Evolutionary conservation across 2,329 filamentous ascomycete genomes (phyloP).

Genomic region (Cladorrhinum sp.): DNA sequence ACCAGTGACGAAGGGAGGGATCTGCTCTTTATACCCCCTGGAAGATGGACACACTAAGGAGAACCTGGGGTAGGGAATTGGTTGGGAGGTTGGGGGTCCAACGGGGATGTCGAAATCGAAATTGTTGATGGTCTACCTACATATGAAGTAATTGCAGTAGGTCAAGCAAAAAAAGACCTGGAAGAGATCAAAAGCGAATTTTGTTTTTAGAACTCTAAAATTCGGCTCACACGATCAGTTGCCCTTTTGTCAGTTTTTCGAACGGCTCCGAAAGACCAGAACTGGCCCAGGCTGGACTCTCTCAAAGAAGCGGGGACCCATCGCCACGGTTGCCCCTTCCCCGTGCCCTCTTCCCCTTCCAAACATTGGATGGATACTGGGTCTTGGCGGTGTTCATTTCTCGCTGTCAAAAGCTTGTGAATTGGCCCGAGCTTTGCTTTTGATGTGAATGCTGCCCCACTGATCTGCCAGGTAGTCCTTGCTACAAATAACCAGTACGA

Average conservation of each 20-base stretch:
- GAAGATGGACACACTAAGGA: not conserved
- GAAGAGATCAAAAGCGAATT: not conserved
- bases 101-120: not conserved
- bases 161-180: not conserved
- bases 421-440: not conserved
- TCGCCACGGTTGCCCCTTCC: constrained; percentile 4
- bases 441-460: not conserved
- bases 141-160: not conserved
- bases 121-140: not conserved
- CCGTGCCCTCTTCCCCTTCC: not conserved
- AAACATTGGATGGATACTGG: not conserved
- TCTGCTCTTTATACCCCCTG: not conserved
- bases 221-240: constrained; percentile 25
- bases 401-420: constrained; percentile 5
- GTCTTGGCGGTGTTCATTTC: constrained; percentile 6
- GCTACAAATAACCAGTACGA: not conserved
- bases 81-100: constrained; percentile 1
- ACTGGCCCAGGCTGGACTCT: constrained; percentile 1
- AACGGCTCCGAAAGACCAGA: not conserved
- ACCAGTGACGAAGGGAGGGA: not conserved
- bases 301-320: constrained; percentile 1
- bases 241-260: constrained; percentile 16
- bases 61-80: not conserved
- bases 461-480: not conserved
- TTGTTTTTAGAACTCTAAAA: not conserved